Evolutionary conservation across 345 rosid species (phyloP).

Genomic region (Populus alba): DNA sequence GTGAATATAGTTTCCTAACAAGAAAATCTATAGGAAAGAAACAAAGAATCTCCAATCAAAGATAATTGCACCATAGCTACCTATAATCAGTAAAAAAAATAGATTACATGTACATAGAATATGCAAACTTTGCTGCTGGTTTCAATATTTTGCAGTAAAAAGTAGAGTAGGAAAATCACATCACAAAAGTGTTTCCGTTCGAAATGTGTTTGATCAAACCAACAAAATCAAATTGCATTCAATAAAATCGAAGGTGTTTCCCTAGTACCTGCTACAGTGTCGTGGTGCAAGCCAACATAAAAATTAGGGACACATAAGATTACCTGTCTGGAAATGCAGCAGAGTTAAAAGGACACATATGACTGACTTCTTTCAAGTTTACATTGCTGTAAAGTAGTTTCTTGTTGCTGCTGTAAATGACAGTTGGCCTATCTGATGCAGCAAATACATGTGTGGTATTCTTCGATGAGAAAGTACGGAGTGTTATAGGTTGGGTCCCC

Average conservation of each 20-base stretch:
- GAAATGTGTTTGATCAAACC: not conserved
- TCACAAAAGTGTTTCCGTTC: not conserved
- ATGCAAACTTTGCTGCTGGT: no score
- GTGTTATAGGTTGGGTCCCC: constrained; percentile 94
- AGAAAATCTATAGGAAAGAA: no score
- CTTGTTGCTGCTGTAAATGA: constrained; percentile 95
- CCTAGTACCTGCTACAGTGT: no score
- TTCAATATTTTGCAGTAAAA: not conserved
- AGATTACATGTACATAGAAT: no score
- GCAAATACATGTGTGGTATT: constrained; percentile 87
- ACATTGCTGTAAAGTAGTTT: constrained; percentile 94
- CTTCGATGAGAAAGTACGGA: constrained; percentile 94
- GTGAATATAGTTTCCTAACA: no score
- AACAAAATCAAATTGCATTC: no score
- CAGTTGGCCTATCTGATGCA: constrained; percentile 95
- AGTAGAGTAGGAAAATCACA: not conserved
- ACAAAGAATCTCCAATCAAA: no score
- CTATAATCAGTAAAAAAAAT: no score
- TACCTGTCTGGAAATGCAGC: constrained; percentile 98
- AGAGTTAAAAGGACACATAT: constrained; percentile 93
- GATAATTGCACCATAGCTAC: no score
- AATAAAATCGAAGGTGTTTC: not conserved
- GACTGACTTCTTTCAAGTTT: constrained; percentile 92
- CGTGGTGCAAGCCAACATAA: not conserved
- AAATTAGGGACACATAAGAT: not conserved